These are phyloP conservation scores for Fusarium bactridioides DNA, from an alignment of 2,329 filamentous ascomycete species.

Conservation along the genomic window DNA sequence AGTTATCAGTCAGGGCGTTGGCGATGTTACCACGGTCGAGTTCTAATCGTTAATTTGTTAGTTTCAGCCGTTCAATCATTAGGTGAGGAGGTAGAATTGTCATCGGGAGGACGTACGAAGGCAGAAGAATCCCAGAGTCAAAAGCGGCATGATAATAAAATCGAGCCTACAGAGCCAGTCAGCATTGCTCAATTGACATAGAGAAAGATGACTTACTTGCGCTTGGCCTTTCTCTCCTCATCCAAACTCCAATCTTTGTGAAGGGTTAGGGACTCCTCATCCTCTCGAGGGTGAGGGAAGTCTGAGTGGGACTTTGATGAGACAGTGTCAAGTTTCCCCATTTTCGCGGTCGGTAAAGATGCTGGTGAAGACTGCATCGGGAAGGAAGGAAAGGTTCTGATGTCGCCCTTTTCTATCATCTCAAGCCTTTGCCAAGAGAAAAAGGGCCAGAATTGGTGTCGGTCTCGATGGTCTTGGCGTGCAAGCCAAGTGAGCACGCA, in stretches of 20 bases:
- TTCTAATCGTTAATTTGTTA: not conserved
- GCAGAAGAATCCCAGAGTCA: conserved; percentile 54
- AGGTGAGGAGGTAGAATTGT: rapidly evolving
- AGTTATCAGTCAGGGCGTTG: conserved; percentile 58
- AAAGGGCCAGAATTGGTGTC: not conserved
- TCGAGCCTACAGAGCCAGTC: conserved; percentile 43
- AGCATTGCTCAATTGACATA: not conserved
- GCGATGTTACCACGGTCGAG: conserved; percentile 53
- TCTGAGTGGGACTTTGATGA: conserved; percentile 15
- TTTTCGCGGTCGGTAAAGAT: not conserved
- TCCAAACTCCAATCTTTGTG: conserved; percentile 46
- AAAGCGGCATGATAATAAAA: conserved; percentile 52
- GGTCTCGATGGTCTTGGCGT: conserved; percentile 18
- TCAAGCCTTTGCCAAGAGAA: not conserved
- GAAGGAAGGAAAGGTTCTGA: not conserved
- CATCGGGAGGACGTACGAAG: conserved; percentile 43
- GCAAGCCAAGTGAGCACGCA: conserved; percentile 38
- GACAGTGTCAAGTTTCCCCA: conserved; percentile 25
- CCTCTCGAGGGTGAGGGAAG: conserved; percentile 33
- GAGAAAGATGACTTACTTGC: conserved; percentile 24
- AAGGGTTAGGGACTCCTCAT: conserved; percentile 44
- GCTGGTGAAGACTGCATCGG: not conserved
- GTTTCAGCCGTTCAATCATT: not conserved
- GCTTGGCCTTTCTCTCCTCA: conserved; percentile 50
- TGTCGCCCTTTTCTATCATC: conserved; percentile 18